These are phyloP conservation scores for Pleodorina starrii DNA, from an alignment of 139 green algal species.

Conservation along the genomic window DNA sequence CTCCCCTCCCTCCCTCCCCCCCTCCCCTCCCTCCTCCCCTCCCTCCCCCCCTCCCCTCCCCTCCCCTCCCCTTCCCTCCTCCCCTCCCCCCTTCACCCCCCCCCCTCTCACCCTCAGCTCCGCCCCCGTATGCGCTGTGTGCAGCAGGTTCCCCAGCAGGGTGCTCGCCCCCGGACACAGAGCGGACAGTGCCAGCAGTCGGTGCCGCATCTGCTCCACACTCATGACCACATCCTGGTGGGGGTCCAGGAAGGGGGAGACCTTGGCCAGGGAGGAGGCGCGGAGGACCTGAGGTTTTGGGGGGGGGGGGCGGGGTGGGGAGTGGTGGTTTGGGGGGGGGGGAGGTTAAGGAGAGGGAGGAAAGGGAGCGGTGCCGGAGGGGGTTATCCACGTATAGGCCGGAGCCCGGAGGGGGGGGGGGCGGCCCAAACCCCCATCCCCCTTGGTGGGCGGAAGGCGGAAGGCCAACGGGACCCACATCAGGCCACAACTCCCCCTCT, in stretches of 20 bases:
- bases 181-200: constrained; percentile 79
- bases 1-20: background rate
- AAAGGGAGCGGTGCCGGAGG: background rate
- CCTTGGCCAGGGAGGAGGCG: constrained; percentile 63
- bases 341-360: background rate
- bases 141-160: constrained; percentile 85
- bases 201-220: constrained; percentile 81
- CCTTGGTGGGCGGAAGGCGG: too few species aligned
- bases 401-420: too few species aligned
- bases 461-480: too few species aligned
- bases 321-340: too few species aligned
- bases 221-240: constrained; percentile 75
- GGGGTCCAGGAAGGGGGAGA: constrained; percentile 85
- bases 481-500: too few species aligned
- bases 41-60: background rate
- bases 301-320: background rate
- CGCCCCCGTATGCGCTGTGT: background rate
- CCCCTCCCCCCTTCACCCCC: background rate
- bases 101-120: background rate
- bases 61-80: background rate
- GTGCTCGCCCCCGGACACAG: constrained; percentile 84
- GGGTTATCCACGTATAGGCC: too few species aligned
- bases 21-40: background rate
- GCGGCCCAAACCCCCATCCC: too few species aligned
- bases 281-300: constrained; percentile 65